phyloP scores from a whole-genome alignment of 75 land plant species.

The Selaginella moellendorffii region DNA sequence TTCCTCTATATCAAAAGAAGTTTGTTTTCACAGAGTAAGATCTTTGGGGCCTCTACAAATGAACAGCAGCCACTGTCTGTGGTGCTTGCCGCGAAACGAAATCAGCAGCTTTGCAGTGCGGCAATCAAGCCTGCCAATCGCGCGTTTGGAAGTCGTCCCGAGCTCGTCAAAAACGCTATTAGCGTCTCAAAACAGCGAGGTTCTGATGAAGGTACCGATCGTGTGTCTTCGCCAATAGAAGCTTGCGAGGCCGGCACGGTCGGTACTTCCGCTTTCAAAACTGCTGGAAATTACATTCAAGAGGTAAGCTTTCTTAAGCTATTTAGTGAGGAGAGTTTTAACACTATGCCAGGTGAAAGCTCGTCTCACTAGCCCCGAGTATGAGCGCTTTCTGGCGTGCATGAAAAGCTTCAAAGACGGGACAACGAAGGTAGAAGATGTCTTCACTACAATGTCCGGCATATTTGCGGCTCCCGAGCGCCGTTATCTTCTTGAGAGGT shows the following conservation, averaged over 20 bases:
- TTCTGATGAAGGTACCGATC: neutral
- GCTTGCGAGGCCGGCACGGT: neutral
- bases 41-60: neutral
- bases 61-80: constrained; percentile 33
- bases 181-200: neutral
- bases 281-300: neutral
- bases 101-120: constrained; percentile 9
- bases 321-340: no score
- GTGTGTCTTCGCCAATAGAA: neutral
- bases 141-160: constrained; percentile 20
- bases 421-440: constrained; percentile 36
- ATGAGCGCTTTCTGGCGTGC: constrained; percentile 61
- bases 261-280: neutral
- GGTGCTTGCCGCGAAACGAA: constrained; percentile 27
- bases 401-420: constrained; percentile 73
- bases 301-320: neutral
- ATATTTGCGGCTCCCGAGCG: constrained; percentile 78
- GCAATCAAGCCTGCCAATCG: constrained; percentile 68
- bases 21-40: neutral
- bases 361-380: constrained; percentile 54
- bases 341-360: constrained; percentile 52
- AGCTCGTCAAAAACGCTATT: no score
- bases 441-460: constrained; percentile 42
- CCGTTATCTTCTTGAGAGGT: constrained; percentile 58
- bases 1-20: neutral